Percentiles rank a stretch among this genome's conserved stretches.
These are phyloP conservation scores for Echeveria elegans DNA, from an alignment of 164 flowering plant species.

Conservation along the genomic window DNA sequence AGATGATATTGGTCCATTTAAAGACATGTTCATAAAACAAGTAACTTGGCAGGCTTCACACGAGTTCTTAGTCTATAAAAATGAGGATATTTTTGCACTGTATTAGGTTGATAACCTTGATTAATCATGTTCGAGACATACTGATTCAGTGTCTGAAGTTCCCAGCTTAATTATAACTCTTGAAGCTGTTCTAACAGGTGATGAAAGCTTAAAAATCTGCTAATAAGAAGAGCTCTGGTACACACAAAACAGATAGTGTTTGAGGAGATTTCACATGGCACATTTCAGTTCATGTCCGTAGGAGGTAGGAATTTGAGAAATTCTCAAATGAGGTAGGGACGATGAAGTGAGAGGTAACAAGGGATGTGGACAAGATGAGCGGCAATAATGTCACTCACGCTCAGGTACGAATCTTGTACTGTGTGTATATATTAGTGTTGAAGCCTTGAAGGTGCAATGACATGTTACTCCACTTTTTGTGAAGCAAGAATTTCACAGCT, in stretches of 20 bases:
- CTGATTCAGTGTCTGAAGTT: not conserved
- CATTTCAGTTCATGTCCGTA: not conserved
- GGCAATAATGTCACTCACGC: not conserved
- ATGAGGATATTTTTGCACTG: no score
- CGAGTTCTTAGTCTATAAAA: not conserved
- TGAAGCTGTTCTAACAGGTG: not conserved
- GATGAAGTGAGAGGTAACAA: not conserved
- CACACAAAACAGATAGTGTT: not conserved
- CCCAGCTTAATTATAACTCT: not conserved
- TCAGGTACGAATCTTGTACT: not conserved
- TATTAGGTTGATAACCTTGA: no score
- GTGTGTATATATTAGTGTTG: not conserved
- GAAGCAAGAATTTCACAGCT: not conserved
- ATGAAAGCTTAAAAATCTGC: not conserved
- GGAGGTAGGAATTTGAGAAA: not conserved
- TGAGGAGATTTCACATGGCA: conserved; percentile 6
- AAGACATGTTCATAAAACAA: not conserved
- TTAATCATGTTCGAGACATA: not conserved
- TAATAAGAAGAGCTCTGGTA: not conserved
- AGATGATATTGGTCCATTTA: not conserved
- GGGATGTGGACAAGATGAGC: not conserved
- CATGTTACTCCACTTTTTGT: conserved; percentile 7
- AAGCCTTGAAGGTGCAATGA: not conserved
- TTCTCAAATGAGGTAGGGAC: not conserved
- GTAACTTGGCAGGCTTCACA: not conserved